Base-by-base conservation (phyloP, 768 basidiomycete species). In the Paxillus involutus region DNA sequence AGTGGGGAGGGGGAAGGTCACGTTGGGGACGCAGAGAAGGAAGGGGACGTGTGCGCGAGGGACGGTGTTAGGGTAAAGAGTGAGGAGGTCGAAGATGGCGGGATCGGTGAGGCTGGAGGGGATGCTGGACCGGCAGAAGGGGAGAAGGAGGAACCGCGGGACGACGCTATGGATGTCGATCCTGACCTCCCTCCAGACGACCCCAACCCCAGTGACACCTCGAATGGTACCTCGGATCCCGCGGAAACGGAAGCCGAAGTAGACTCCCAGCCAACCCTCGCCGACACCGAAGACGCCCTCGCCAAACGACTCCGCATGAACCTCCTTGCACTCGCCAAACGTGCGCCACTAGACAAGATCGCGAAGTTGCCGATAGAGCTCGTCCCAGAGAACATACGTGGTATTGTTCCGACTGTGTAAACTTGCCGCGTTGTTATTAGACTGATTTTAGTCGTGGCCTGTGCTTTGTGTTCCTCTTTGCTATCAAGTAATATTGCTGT, bases 321-420 rank as follows among this genome's bases (percentile, higher is more conserved):
- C 64, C 73, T 92, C 29, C 77, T 92, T 26, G 88, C 89, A 2
- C 75, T 92, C 33, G 86, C 87, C 52, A 89, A 90, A 64, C 80
- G 88, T 6, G 88, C 88, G 10, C 90, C 90, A 2, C 63, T 90
- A 56, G 86, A 89, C 60, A 83, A 79, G 53, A 86, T 89, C 49
- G 84, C 84, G 14, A 75, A 75, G 30, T 64, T 89, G 39, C 86
- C 86, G 9, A 73, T 78, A 40, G 83, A 86, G 43, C 67, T 89
- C 44, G 85, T 89, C 2, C 87, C 85, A 2, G 82, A 83, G 59
- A 77, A 81, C 60, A 81, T 89, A 49, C 76, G 85, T 47, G 76
- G 77, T 59, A 80, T 82, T 55, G 82, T 89, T 12, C 86, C 86
- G 17, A 85, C 81, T 11, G 54, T 62, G 44, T 61, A 56, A 40